Evolutionary conservation across 1,284 basidiomycete species (phyloP).

Genomic region (Tilletia setariae): DNA sequence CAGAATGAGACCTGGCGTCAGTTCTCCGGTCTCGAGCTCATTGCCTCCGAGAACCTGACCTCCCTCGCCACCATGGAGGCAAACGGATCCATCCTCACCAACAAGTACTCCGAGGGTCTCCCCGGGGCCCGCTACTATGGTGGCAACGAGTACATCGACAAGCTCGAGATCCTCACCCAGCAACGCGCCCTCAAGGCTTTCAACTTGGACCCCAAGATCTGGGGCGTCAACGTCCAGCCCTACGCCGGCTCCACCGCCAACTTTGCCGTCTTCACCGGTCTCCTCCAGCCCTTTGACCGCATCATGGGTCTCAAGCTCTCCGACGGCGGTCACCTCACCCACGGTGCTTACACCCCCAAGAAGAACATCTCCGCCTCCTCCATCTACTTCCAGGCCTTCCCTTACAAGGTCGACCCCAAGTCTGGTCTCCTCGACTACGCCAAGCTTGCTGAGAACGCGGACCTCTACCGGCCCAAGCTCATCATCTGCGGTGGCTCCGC

Average conservation of each 20-base stretch:
- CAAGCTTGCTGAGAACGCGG: slow-evolving; percentile 77
- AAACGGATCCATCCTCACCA: slow-evolving; percentile 96
- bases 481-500: slow-evolving; percentile 98
- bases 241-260: slow-evolving; percentile 76
- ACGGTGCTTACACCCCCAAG: slow-evolving; percentile 98
- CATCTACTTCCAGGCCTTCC: slow-evolving; percentile 99
- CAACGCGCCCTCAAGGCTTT: slow-evolving; percentile 94
- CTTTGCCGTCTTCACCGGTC: slow-evolving; percentile 94
- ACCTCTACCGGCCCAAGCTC: slow-evolving; percentile 92
- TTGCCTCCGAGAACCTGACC: slow-evolving; percentile 72
- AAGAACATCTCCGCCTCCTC: slow-evolving; percentile 99
- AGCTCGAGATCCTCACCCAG: slow-evolving; percentile 90
- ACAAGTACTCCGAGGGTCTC: slow-evolving; percentile 75
- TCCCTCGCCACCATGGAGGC: slow-evolving; percentile 73
- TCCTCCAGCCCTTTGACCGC: slow-evolving; percentile 95
- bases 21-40: slow-evolving; percentile 94
- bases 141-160: slow-evolving; percentile 81
- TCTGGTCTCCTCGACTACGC: slow-evolving; percentile 91
- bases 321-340: slow-evolving; percentile 96
- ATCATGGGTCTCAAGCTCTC: slow-evolving; percentile 99
- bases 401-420: slow-evolving; percentile 70
- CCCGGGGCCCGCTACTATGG: slow-evolving; percentile 93
- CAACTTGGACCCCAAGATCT: slow-evolving; percentile 81
- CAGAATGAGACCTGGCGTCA: slow-evolving; percentile 97
- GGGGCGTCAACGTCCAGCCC: slow-evolving; percentile 99